Evolutionary conservation across 2,329 filamentous ascomycete species (phyloP).

Genomic region (Teratosphaeria epicoccoides): DNA sequence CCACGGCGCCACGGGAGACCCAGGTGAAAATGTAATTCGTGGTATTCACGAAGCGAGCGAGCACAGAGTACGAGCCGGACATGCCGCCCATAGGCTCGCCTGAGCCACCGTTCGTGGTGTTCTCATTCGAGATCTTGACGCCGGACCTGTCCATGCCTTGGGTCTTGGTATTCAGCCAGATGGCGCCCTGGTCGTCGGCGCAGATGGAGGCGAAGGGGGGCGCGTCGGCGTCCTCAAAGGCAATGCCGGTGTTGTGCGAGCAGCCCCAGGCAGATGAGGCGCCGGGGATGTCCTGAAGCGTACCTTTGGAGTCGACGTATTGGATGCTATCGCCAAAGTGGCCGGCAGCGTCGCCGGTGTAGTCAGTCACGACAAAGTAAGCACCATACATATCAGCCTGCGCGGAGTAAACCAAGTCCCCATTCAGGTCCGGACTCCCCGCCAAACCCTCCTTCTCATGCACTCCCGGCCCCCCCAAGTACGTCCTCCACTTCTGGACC

Average conservation of each 20-base stretch:
- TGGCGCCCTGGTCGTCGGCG: slow-evolving; percentile 52
- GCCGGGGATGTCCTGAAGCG: slow-evolving; percentile 40
- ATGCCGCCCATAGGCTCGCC: slow-evolving; percentile 52
- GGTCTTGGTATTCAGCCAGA: slow-evolving; percentile 53
- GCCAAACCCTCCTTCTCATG: slow-evolving; percentile 36
- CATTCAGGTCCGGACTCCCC: slow-evolving; percentile 50
- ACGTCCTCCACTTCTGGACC: slow-evolving; percentile 48
- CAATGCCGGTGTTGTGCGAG: slow-evolving; percentile 55
- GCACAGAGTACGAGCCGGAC: slow-evolving; percentile 50
- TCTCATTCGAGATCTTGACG: slow-evolving; percentile 53
- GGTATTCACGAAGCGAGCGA: slow-evolving; percentile 43
- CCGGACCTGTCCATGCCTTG: slow-evolving; percentile 44
- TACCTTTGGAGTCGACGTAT: slow-evolving; percentile 40
- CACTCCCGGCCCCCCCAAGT: slow-evolving; percentile 47
- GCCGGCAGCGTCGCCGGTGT: slow-evolving; percentile 43
- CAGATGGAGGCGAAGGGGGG: slow-evolving; percentile 50
- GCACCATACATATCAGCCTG: slow-evolving; percentile 47
- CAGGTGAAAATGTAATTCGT: slow-evolving; percentile 51
- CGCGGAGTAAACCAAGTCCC: slow-evolving; percentile 51
- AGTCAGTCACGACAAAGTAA: slow-evolving; percentile 52
- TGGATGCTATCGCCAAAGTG: slow-evolving; percentile 50
- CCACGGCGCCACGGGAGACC: slow-evolving; percentile 49
- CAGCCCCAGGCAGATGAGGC: slow-evolving; percentile 50
- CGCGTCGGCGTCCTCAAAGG: slow-evolving; percentile 49
- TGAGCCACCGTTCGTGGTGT: slow-evolving; percentile 48